Percentiles rank a stretch among this genome's conserved stretches.
Conservation (phyloP, 2,329 filamentous ascomycete species). For the Trichoderma koningiopsis region DNA sequence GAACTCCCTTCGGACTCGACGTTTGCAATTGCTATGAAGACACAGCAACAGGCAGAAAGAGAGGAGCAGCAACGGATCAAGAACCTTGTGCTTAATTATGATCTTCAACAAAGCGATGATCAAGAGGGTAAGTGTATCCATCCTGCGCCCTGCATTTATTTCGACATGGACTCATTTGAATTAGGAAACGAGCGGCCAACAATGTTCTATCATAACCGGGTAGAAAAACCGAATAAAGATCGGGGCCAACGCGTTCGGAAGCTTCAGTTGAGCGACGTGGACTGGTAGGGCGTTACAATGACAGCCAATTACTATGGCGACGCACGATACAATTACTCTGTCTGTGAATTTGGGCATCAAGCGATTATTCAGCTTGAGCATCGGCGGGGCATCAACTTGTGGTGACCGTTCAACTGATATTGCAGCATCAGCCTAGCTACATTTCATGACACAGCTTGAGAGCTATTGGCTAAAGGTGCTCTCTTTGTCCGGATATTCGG, state of each 20-base stretch:
- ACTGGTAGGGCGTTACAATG: constrained; percentile 68
- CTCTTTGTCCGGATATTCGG: neutral
- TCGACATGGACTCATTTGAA: constrained; percentile 52
- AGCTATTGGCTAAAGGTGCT: neutral
- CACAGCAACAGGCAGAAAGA: constrained; percentile 88
- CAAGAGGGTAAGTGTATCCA: constrained; percentile 66
- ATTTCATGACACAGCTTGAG: neutral
- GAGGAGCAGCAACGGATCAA: constrained; percentile 99
- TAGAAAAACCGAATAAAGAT: constrained; percentile 60
- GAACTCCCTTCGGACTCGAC: constrained; percentile 88
- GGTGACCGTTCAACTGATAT: neutral
- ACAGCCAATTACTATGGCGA: neutral
- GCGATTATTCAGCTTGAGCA: neutral
- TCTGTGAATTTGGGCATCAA: neutral
- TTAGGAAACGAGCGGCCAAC: constrained; percentile 54
- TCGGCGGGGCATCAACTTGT: neutral
- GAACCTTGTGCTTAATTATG: constrained; percentile 93
- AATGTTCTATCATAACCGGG: constrained; percentile 55
- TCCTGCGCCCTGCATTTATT: neutral
- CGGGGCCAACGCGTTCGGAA: constrained; percentile 83
- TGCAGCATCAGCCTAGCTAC: neutral
- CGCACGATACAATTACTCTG: neutral
- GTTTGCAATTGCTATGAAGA: constrained; percentile 95
- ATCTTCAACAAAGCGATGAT: constrained; percentile 82
- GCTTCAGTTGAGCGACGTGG: constrained; percentile 92